Evolutionary conservation across 2,329 filamentous ascomycete species (phyloP).

Genomic region (Aspergillus amoenus): DNA sequence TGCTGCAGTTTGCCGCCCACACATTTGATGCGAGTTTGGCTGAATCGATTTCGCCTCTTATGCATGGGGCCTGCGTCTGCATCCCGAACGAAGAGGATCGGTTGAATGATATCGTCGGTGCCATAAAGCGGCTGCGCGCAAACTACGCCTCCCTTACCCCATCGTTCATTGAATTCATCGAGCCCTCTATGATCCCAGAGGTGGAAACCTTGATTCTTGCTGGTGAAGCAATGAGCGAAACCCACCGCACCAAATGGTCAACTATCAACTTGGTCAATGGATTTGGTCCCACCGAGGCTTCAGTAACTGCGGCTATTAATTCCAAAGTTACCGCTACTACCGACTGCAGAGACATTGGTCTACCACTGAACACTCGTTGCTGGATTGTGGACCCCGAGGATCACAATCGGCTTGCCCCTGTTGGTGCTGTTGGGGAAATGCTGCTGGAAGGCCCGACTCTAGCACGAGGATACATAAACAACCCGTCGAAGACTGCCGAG

Average conservation of each 20-base stretch:
- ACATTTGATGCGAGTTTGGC: conserved; percentile 56
- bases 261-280: conserved; percentile 41
- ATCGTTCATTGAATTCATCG: conserved; percentile 53
- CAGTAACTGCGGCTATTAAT: conserved; percentile 38
- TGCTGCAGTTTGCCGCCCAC: conserved; percentile 58
- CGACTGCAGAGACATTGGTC: conserved; percentile 37
- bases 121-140: conserved; percentile 53
- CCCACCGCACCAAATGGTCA: conserved; percentile 37
- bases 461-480: conserved; percentile 60
- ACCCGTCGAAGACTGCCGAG: conserved; percentile 56
- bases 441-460: conserved; percentile 53
- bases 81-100: conserved; percentile 54
- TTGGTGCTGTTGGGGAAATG: conserved; percentile 42
- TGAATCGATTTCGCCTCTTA: conserved; percentile 55
- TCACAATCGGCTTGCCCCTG: conserved; percentile 40
- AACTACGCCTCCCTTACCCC: conserved; percentile 61
- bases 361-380: conserved; percentile 31
- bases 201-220: conserved; percentile 47
- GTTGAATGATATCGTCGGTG: conserved; percentile 49
- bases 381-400: conserved; percentile 44
- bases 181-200: conserved; percentile 43
- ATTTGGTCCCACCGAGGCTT: conserved; percentile 46
- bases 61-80: conserved; percentile 59
- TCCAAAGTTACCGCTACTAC: conserved; percentile 29
- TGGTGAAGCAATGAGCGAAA: conserved; percentile 52